phyloP scores from a whole-genome alignment of 306 rosid species.

The Lupinus albus region DNA sequence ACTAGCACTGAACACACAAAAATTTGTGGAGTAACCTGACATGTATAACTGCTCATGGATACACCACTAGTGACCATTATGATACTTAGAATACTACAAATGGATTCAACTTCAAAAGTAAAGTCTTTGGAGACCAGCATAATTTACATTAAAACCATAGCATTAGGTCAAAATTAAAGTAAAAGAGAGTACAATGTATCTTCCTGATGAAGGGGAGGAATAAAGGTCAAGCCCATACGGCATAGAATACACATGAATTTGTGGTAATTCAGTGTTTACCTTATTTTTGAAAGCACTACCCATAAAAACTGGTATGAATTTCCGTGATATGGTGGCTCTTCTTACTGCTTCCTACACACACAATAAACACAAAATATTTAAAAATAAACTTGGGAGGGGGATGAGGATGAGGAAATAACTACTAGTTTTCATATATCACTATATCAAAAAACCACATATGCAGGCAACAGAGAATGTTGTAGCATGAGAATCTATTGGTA shows the following conservation, averaged over 20 bases:
- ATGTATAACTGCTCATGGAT: slow-evolving; percentile 15
- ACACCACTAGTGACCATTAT: slow-evolving; percentile 3
- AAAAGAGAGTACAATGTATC: background rate
- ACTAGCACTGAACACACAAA: slow-evolving; percentile 20
- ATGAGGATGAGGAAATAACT: background rate
- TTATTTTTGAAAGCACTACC: slow-evolving; percentile 98
- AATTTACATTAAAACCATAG: slow-evolving; percentile 21
- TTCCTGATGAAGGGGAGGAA: slow-evolving; percentile 2
- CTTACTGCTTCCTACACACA: slow-evolving; percentile 79
- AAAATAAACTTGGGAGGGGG: slow-evolving; percentile 20
- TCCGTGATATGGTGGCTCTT: slow-evolving; percentile 81
- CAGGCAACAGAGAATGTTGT: slow-evolving; percentile 2
- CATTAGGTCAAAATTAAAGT: background rate
- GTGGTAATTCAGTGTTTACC: slow-evolving; percentile 50
- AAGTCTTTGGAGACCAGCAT: slow-evolving; percentile 14
- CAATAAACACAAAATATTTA: slow-evolving; percentile 6
- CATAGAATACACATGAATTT: slow-evolving; percentile 15
- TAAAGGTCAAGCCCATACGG: background rate
- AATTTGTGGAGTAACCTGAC: background rate
- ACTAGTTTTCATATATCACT: background rate
- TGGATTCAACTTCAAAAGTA: slow-evolving; percentile 24
- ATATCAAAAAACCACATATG: background rate
- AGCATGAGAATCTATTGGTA: background rate
- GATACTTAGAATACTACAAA: slow-evolving; percentile 19
- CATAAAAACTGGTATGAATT: slow-evolving; percentile 95